These are phyloP conservation scores for Colletotrichum euphorbiae DNA, from an alignment of 2,329 filamentous ascomycete genomes.

Conservation along the genomic window DNA sequence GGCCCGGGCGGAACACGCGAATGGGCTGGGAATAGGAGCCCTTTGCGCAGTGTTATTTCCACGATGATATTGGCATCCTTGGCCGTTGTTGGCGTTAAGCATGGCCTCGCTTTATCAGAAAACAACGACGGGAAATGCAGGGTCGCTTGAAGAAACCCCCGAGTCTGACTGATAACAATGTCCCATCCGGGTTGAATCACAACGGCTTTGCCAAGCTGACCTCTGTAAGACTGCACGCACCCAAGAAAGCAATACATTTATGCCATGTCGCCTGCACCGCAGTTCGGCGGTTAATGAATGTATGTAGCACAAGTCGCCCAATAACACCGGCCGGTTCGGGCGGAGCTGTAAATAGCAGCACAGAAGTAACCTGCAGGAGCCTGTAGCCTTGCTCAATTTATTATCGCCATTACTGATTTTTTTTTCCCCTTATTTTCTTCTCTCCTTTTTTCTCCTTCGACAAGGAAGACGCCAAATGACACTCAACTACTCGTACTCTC, in stretches of 20 bases:
- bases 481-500: neutral
- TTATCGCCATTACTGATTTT: neutral
- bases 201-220: slow-evolving; percentile 36
- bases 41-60: slow-evolving; percentile 2
- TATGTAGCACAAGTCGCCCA: neutral
- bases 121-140: neutral
- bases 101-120: neutral
- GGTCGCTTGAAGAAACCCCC: slow-evolving; percentile 5
- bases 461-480: neutral
- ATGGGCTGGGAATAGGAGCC: neutral
- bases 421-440: neutral
- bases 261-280: slow-evolving; percentile 12
- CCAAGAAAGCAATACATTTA: slow-evolving; percentile 24
- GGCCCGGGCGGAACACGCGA: neutral
- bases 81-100: neutral
- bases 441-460: neutral
- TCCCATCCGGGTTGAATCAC: slow-evolving; percentile 16
- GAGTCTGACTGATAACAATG: slow-evolving; percentile 13
- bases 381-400: slow-evolving; percentile 9
- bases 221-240: neutral
- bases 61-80: neutral
- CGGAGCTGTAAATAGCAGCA: slow-evolving; percentile 25
- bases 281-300: neutral
- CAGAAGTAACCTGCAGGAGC: slow-evolving; percentile 19
- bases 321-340: neutral